phyloP scores from a whole-genome alignment of 1,139 yeast genomes.

The Suhomyces ambrosiae region DNA sequence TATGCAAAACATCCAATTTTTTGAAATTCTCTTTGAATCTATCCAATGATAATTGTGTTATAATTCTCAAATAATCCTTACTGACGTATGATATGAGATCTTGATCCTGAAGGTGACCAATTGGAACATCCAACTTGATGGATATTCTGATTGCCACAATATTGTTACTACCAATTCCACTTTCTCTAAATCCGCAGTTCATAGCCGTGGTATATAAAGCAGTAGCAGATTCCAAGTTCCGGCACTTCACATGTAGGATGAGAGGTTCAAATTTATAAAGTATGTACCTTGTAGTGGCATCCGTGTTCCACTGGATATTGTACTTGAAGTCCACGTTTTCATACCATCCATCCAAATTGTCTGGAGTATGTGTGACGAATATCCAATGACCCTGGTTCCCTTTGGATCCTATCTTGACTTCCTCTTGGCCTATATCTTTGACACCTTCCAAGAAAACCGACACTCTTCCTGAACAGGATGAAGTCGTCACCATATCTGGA shows the following conservation, averaged over 20 bases:
- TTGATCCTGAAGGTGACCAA: conserved; percentile 52
- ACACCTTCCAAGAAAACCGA: conserved; percentile 77
- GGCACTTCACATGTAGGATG: conserved; percentile 79
- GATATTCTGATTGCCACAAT: conserved; percentile 79
- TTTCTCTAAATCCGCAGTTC: conserved; percentile 84
- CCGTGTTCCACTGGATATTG: conserved; percentile 13
- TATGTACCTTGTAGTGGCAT: conserved; percentile 49
- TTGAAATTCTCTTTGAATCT: conserved; percentile 64
- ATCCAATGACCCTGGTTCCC: conserved; percentile 86
- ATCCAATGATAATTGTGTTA: conserved; percentile 54
- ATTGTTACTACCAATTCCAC: conserved; percentile 79
- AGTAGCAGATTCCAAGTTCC: conserved; percentile 60
- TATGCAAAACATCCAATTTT: conserved; percentile 52
- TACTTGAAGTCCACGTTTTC: conserved; percentile 30
- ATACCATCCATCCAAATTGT: conserved; percentile 57
- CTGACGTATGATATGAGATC: conserved; percentile 46
- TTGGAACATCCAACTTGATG: conserved; percentile 71
- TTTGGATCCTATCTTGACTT: conserved; percentile 69
- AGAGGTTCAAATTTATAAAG: conserved; percentile 82
- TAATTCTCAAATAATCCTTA: conserved; percentile 47
- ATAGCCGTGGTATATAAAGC: conserved; percentile 68
- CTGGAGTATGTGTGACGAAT: conserved; percentile 72
- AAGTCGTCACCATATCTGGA: conserved; percentile 75
- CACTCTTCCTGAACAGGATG: conserved; percentile 86
- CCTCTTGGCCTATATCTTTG: conserved; percentile 25